phyloP scores from a whole-genome alignment of 202 grass and related monocot species.

The Carex arenaria region DNA sequence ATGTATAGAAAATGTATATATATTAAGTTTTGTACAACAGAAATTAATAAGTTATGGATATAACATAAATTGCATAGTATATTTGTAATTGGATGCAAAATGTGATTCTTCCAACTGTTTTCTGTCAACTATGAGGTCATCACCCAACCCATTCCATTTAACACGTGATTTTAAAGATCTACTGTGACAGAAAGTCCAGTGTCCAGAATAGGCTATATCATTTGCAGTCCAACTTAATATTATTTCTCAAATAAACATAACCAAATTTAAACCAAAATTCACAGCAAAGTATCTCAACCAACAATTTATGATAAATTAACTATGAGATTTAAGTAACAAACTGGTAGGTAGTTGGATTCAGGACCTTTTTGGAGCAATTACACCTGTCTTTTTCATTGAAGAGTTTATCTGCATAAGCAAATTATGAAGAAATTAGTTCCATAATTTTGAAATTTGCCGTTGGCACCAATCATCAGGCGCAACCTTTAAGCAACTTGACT shows the following conservation, averaged over 20 bases:
- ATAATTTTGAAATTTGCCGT: background rate
- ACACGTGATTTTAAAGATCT: too few species aligned
- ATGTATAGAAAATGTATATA: too few species aligned
- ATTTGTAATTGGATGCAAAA: too few species aligned
- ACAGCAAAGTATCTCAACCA: background rate
- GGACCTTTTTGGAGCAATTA: conserved; percentile 88
- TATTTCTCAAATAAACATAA: background rate
- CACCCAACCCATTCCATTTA: too few species aligned
- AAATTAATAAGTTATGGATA: too few species aligned
- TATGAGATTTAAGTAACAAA: background rate
- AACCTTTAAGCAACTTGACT: background rate
- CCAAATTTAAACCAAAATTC: background rate
- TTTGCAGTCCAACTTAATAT: background rate
- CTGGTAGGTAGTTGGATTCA: background rate
- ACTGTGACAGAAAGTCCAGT: too few species aligned
- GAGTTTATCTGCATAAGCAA: conserved; percentile 65
- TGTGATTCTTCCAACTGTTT: too few species aligned
- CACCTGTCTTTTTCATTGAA: conserved; percentile 86
- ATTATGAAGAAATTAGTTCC: background rate
- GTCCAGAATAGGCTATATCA: too few species aligned
- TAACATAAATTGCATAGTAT: too few species aligned
- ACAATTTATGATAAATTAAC: background rate
- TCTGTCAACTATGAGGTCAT: too few species aligned
- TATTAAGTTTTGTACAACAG: too few species aligned
- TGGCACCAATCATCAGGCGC: background rate